Base-by-base conservation (phyloP, 129 eudicot species). In the Arctium minus region DNA sequence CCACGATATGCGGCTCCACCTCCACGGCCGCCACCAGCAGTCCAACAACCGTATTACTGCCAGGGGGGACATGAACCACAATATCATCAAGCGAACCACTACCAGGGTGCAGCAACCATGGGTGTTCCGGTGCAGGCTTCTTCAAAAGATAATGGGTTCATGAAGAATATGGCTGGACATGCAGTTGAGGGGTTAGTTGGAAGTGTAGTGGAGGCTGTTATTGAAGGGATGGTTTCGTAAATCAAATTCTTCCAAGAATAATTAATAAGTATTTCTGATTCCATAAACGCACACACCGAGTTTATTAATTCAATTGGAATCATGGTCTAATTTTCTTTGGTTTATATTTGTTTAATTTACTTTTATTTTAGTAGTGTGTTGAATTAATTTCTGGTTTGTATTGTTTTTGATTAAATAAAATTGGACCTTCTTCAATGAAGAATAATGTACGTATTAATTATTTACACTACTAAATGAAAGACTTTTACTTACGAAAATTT, bases 141-240 rank as follows among this genome's bases (percentile, higher is more conserved):
- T 32, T 30, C 86, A 73, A 71, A 72, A 65, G 67, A 75, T 9
- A 13, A 72, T 29, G 44, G 56, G 73, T 35, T 77, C 6, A 3
- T 46, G 17, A 78, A 64, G 40, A 73, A 79, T 69, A 15, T 86
- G 37, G 86, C 72, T 65, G 89, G 86, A 22, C 83, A 78, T 74
- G 84, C 75, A 9, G 78, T 86, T 65, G 81, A 86, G 44, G 89
- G 89, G 15, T 0, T 82, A 2, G 83, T 46, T 5, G 79, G 82
- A 6, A 68, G 79, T 40, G 78, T 85, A 13, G 29, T 74, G 13
- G 72, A 72, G 18, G 86, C 85, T 9, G 38, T 75, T 11, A 42
- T 85, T 5, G 70, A 75, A 17, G 85, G 82, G 31, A 29, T 71
- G 68, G 17, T 10, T 71, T 83, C 78, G 3, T 83, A 70, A 50